Percentiles rank a stretch among this genome's conserved stretches.
Conservation (phyloP, 2,329 filamentous ascomycete species). For the Sporothrix variecibatus region DNA sequence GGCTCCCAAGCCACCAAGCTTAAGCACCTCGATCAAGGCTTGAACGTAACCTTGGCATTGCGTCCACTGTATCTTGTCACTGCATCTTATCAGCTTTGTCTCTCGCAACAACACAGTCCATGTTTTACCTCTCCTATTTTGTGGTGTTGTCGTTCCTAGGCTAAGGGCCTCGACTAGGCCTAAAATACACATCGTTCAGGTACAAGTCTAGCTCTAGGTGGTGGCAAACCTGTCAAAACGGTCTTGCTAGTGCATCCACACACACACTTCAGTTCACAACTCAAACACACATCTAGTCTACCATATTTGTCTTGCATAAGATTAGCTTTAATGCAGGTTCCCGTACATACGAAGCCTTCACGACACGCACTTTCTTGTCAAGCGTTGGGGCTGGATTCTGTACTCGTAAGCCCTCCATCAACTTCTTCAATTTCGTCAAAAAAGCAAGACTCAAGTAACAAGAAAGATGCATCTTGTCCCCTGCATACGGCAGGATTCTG, state of each 20-base stretch:
- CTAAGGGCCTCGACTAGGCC: not conserved
- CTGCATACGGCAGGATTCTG: slow-evolving; percentile 3
- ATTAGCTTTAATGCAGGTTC: not conserved
- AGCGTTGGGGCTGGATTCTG: too few species aligned
- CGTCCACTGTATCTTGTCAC: not conserved
- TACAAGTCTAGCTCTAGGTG: not conserved
- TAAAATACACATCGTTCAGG: not conserved
- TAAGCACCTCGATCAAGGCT: not conserved
- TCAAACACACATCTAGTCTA: not conserved
- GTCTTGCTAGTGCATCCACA: not conserved
- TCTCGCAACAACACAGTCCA: not conserved
- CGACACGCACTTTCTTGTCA: not conserved
- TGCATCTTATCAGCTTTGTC: not conserved
- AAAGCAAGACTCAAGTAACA: not conserved
- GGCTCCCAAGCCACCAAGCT: not conserved
- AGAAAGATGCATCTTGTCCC: not conserved
- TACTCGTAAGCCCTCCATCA: not conserved
- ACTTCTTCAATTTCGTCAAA: not conserved
- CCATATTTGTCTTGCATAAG: slow-evolving; percentile 1
- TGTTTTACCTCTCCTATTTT: not conserved
- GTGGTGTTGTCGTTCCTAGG: not conserved
- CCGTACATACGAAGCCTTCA: not conserved
- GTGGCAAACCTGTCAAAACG: slow-evolving; percentile 10
- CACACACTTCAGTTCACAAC: not conserved
- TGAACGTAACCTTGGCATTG: not conserved